phyloP scores from a whole-genome alignment of 2,329 filamentous ascomycete genomes.

The Phialophora verrucosa region DNA sequence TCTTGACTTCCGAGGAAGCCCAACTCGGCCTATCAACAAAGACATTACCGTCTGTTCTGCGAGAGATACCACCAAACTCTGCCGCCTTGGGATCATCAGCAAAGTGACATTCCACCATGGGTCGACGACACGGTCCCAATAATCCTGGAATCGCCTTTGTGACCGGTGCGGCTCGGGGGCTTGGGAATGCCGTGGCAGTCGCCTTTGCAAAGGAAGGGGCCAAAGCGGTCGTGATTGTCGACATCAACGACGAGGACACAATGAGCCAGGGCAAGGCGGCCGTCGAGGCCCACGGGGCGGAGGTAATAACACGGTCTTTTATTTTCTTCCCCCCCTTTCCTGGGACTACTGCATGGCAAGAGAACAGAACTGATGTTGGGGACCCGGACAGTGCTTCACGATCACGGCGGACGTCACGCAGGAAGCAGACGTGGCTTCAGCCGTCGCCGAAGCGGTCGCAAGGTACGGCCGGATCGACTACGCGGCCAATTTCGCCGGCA shows the following conservation, averaged over 20 bases:
- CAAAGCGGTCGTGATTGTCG: conserved; percentile 46
- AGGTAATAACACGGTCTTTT: conserved; percentile 7
- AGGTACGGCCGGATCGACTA: conserved; percentile 68
- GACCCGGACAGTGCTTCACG: conserved; percentile 7
- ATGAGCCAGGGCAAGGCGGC: conserved; percentile 24
- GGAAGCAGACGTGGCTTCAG: conserved; percentile 31
- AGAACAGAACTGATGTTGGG: too few relatives aligned
- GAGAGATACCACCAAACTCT: too few relatives aligned
- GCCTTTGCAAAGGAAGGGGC: conserved; percentile 46
- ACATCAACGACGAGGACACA: conserved; percentile 31
- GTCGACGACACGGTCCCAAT: conserved; percentile 11
- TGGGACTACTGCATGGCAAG: background rate
- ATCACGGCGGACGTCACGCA: conserved; percentile 34
- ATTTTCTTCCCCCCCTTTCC: too few relatives aligned
- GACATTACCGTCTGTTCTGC: too few relatives aligned
- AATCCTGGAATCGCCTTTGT: conserved; percentile 43
- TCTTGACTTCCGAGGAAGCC: background rate
- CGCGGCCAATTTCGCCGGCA: conserved; percentile 96
- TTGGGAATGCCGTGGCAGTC: conserved; percentile 47
- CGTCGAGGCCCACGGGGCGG: conserved; percentile 28
- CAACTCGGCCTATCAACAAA: background rate
- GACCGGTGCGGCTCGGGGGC: conserved; percentile 46
- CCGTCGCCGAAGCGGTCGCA: conserved; percentile 26
- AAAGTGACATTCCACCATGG: conserved; percentile 28
- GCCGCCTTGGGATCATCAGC: background rate